Base-by-base conservation (phyloP, 768 basidiomycete genomes). In the Russula lepida region DNA sequence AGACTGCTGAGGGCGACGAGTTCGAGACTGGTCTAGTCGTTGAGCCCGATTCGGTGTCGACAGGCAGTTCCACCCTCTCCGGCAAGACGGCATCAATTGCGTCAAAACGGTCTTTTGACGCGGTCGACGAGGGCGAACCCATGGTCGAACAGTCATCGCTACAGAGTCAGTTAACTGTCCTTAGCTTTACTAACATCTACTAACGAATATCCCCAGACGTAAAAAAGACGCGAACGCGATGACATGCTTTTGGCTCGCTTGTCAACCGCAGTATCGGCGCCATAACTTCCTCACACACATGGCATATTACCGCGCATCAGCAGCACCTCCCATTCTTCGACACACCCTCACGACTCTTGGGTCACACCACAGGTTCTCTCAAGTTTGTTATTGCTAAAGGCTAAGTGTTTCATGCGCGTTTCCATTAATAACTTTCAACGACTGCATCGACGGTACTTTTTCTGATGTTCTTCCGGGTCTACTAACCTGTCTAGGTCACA, bases 151-250 rank as follows among this genome's bases (percentile, higher is more conserved):
- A 54, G 23, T 58, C 62, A n/a, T 54, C 56, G 2, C 41, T 32
- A n/a, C 56, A 54, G 49, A 58, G 62, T 63, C 30, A 58, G 62
- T 54, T 35, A 8, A 25, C 11, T 11, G 3, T 28, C 17, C 27
- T 12, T 25, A 13, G 15, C 11, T 19, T 30, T 53, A 28, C 8
- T 12, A 0, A 21, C 37, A 25, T 32, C 1, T 23, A 54, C 52
- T 63, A 33, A 63, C 11, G n/a, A 58, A 15, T 48, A n/a, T 35
- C 5, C 15, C 25, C 13, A 63, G 62, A 12, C 37, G 37, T 39
- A 25, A 63, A 63, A 58, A 63, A 63, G 21, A 63, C 62, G 8
- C 62, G 62, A 43, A 63, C 30, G 30, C 56, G 52, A 48, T 63
- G 46, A 63, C 23, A 6, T 17, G 15, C 49, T 23, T 35, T 39